Conservation (phyloP, 306 rosid species). For the Benincasa hispida region DNA sequence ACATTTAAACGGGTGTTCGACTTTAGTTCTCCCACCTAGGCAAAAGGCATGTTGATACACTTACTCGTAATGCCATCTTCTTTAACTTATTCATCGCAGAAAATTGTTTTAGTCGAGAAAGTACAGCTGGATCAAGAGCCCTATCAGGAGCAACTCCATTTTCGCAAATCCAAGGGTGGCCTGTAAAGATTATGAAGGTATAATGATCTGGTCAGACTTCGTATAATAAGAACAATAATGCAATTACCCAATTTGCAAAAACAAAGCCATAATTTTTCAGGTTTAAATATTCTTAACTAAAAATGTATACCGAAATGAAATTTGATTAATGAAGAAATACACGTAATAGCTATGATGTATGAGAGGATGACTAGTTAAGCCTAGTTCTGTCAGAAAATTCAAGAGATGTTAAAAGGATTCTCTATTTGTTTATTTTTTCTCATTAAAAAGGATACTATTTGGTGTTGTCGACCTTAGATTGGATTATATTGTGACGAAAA, state of each 20-base stretch:
- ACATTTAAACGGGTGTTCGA: background rate
- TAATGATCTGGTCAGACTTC: background rate
- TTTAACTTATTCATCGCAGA: conserved; percentile 98
- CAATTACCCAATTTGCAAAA: background rate
- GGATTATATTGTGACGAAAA: background rate
- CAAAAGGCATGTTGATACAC: conserved; percentile 2
- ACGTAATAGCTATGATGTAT: background rate
- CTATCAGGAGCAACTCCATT: conserved; percentile 99
- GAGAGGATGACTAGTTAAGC: background rate
- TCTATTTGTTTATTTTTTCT: background rate
- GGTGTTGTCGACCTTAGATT: background rate
- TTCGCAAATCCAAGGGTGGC: conserved; percentile 99
- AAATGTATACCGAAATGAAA: background rate
- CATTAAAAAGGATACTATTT: background rate
- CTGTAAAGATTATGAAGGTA: conserved; percentile 26
- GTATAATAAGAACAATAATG: background rate
- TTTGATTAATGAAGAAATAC: background rate
- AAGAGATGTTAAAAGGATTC: background rate
- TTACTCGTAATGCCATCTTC: conserved; percentile 98
- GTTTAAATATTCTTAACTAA: background rate
- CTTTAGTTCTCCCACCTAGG: background rate
- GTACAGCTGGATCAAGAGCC: conserved; percentile 92
- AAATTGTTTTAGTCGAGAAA: conserved; percentile 96
- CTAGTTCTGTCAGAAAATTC: background rate
- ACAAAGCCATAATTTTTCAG: background rate